A percentile compares a stretch with the other conserved stretches of the same genome.
Conservation (phyloP, 2,329 filamentous ascomycete species). For the Neophaeococcomyces aloes region DNA sequence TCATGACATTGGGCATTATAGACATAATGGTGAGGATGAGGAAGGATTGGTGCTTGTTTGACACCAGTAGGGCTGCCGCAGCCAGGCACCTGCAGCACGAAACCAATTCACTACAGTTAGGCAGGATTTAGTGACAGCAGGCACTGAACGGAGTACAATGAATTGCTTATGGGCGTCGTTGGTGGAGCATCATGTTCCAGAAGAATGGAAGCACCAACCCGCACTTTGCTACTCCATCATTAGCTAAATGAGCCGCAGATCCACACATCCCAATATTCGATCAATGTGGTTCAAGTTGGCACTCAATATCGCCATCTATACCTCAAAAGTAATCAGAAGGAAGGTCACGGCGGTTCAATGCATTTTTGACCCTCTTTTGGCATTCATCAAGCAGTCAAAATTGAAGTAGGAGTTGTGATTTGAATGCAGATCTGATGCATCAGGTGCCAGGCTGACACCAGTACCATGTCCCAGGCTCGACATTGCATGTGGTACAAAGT, state of each 20-base stretch:
- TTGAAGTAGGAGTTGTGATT: not conserved
- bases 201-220: no score
- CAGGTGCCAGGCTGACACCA: conserved; percentile 1
- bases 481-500: conserved; percentile 5
- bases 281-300: not conserved
- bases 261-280: no score
- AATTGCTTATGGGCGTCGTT: not conserved
- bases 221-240: not conserved
- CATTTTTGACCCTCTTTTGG: not conserved
- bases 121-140: not conserved
- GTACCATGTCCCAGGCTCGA: conserved; percentile 1
- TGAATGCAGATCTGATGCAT: not conserved
- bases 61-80: not conserved
- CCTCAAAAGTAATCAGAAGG: not conserved
- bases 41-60: not conserved
- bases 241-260: no score
- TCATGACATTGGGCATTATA: no score
- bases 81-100: not conserved
- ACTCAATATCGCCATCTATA: not conserved
- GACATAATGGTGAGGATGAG: not conserved
- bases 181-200: not conserved
- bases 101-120: no score
- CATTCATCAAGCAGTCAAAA: not conserved
- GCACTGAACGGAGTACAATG: not conserved
- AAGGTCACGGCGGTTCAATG: not conserved